Conservation (phyloP, 2,329 filamentous ascomycete genomes). For the Sporothrix variecibatus region DNA sequence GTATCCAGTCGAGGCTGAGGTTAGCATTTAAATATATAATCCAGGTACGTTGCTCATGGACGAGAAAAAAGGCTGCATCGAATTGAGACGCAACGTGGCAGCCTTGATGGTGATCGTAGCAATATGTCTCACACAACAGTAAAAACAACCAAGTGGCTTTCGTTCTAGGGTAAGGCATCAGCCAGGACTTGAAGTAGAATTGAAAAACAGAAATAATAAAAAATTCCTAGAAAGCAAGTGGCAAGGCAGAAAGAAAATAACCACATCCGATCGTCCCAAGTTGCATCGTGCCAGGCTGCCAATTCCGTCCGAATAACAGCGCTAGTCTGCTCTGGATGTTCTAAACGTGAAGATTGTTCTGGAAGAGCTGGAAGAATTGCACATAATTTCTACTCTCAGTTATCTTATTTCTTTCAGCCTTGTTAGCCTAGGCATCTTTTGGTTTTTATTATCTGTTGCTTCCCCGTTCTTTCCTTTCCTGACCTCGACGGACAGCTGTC, state of each 20-base stretch:
- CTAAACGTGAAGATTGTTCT: background rate
- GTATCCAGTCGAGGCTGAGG: conserved; percentile 57
- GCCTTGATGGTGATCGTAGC: background rate
- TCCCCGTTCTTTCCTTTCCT: background rate
- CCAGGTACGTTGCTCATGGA: too few relatives aligned
- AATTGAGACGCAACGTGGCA: background rate
- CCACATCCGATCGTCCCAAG: background rate
- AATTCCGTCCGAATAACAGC: background rate
- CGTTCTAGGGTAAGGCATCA: background rate
- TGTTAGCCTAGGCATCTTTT: conserved; percentile 14
- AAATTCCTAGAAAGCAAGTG: background rate
- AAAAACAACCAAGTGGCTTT: too few relatives aligned
- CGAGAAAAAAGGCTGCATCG: background rate
- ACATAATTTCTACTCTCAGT: background rate
- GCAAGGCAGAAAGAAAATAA: background rate
- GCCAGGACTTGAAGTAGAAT: too few relatives aligned
- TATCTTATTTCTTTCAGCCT: conserved; percentile 3
- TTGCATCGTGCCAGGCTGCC: conserved; percentile 4
- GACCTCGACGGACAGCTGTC: background rate
- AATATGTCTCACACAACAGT: background rate
- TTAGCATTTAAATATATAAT: conserved; percentile 40
- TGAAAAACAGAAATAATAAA: too few relatives aligned
- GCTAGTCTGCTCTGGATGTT: background rate
- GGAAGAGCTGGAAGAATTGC: background rate
- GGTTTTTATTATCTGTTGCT: background rate